Base-by-base conservation (phyloP, 139 green algal species). In the Dunaliella sp. region DNA sequence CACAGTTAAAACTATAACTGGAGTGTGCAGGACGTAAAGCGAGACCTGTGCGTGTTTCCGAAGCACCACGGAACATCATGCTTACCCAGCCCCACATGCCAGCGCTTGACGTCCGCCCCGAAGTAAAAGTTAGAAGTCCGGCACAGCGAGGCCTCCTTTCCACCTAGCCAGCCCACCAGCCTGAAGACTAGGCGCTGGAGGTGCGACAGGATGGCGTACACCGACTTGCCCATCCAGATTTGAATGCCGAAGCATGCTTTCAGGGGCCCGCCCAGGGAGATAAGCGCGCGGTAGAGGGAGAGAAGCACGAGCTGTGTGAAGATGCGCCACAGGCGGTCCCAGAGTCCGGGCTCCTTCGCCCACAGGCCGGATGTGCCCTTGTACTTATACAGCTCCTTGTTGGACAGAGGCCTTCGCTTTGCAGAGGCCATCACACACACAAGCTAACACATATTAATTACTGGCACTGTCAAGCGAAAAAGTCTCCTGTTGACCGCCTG, bases 11-110 rank as follows among this genome's bases (percentile, higher is more conserved):
- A n/a, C n/a, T n/a, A 57, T 32, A n/a, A 35, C 35, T 16, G 12
- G 26, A 37, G 1, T 2, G 31, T 16, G 35, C 77, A 37, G 21
- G 0, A 65, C 32, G 34, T 36, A 35, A 30, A 38, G 36, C 0
- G 0, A 28, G 35, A 28, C 80, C 1, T 34, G 31, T 0, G 30
- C 34, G 65, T 77, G 65, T 33, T 87, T 25, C 1, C 75, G 2
- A 33, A 28, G 7, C 30, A 37, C 22, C 22, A 22, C 32, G 28
- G 31, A 28, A 12, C 2, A 33, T 0, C 26, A 1, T 0, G 38
- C 94, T 89, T 85, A 97, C 94, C 94, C 74, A 94, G 34, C 0
- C 86, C 92, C 0, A 93, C 30, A 79, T 97, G 94, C 93, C 92
- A 97, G 77, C 94, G 89, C 32, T 88, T 84, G 36, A 95, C 58